A percentile compares a stretch with the other conserved stretches of the same genome.
Conservation (phyloP, 2,329 filamentous ascomycete species). For the Pseudocercospora cruenta region DNA sequence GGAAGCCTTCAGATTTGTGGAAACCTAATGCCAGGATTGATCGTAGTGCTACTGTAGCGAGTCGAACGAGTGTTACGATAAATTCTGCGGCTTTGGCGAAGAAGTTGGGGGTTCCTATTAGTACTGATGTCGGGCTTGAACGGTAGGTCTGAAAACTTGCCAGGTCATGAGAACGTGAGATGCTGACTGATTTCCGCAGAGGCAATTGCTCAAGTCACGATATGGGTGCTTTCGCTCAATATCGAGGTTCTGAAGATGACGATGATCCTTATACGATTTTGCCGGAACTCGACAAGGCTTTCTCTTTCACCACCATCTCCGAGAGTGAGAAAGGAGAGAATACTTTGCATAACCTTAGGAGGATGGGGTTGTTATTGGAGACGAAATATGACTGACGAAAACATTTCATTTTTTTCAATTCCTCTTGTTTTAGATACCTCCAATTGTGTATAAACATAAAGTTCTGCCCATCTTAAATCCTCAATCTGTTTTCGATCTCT, state of each 20-base stretch:
- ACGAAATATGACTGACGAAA: constrained; percentile 1
- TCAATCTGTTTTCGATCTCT: no score
- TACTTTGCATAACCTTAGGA: background rate
- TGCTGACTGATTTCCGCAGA: background rate
- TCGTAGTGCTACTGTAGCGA: background rate
- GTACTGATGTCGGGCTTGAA: constrained; percentile 1
- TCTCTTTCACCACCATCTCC: background rate
- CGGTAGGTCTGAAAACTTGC: background rate
- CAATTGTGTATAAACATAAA: background rate
- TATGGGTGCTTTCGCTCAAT: constrained; percentile 1
- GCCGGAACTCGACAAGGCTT: background rate
- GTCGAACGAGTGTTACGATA: constrained; percentile 7
- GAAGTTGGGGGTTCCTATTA: constrained; percentile 15
- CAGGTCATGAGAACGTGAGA: background rate
- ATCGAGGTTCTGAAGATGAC: background rate
- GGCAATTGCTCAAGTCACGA: constrained; percentile 4
- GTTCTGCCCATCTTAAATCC: no score
- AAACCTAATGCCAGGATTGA: constrained; percentile 12
- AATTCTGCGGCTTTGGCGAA: constrained; percentile 16
- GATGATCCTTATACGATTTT: background rate
- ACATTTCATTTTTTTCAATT: background rate
- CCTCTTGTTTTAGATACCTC: background rate
- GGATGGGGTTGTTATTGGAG: background rate
- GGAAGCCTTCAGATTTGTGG: constrained; percentile 10
- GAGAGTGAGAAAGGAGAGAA: background rate